These are phyloP conservation scores for Clarireedia homoeocarpa DNA, from an alignment of 2,329 filamentous ascomycete genomes.

Conservation along the genomic window DNA sequence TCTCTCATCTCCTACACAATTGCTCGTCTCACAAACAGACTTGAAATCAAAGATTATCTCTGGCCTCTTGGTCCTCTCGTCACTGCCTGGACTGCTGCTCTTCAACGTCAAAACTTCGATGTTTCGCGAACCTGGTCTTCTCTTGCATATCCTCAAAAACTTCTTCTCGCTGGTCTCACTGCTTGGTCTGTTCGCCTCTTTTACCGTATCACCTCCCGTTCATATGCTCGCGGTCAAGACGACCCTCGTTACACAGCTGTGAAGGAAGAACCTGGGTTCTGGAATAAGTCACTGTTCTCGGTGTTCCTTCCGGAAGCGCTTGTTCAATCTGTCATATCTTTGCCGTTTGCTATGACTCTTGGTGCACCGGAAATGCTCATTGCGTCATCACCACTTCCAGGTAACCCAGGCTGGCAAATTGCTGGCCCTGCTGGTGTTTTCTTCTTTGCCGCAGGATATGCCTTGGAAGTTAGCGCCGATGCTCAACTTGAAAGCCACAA, in stretches of 20 bases:
- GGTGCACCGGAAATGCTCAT: background rate
- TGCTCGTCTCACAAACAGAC: slow-evolving; percentile 9
- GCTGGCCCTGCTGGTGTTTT: slow-evolving; percentile 7
- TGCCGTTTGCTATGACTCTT: slow-evolving; percentile 10
- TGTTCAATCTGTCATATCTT: slow-evolving; percentile 9
- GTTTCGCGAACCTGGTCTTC: slow-evolving; percentile 3
- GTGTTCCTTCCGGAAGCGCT: slow-evolving; percentile 12
- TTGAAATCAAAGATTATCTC: slow-evolving; percentile 11
- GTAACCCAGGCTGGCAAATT: slow-evolving; percentile 6
- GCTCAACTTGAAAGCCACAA: slow-evolving; percentile 8
- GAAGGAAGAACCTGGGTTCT: slow-evolving; percentile 2
- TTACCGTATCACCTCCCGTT: slow-evolving; percentile 8
- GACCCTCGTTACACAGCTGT: slow-evolving; percentile 9
- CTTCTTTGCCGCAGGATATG: slow-evolving; percentile 10
- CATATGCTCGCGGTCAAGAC: slow-evolving; percentile 4
- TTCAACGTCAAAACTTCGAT: slow-evolving; percentile 8
- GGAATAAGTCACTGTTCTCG: slow-evolving; percentile 9
- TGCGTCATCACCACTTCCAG: background rate
- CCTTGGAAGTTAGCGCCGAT: slow-evolving; percentile 12
- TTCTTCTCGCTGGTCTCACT: slow-evolving; percentile 10
- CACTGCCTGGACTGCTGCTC: slow-evolving; percentile 10
- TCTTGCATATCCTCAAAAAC: slow-evolving; percentile 10
- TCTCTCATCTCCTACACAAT: slow-evolving; percentile 8
- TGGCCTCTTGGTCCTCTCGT: slow-evolving; percentile 12
- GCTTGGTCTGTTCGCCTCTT: slow-evolving; percentile 10